Evolutionary conservation across 345 rosid genomes (phyloP).

Genomic region (Leavenworthia alabamica): DNA sequence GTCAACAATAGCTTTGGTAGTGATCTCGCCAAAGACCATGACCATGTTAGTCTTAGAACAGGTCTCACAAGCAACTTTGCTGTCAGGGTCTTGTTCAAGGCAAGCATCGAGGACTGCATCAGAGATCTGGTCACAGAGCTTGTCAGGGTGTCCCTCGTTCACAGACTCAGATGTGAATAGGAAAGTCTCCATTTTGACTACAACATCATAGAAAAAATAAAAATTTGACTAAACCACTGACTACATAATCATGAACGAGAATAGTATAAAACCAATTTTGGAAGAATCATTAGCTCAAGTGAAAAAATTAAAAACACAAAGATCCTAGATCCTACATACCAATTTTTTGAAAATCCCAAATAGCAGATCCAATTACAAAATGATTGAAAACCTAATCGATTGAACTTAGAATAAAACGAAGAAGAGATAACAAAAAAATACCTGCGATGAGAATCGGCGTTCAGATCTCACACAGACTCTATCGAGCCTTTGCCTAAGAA

Average conservation of each 20-base stretch:
- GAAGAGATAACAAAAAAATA: not conserved
- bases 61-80: too few relatives aligned
- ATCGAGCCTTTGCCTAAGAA: not conserved
- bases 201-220: not conserved
- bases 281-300: not conserved
- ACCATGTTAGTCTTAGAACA: too few relatives aligned
- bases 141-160: constrained; percentile 34
- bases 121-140: too few relatives aligned
- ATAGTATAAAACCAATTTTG: too few relatives aligned
- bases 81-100: too few relatives aligned
- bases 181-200: constrained; percentile 32
- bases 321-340: not conserved
- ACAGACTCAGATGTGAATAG: constrained; percentile 33
- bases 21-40: too few relatives aligned
- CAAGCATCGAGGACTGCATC: too few relatives aligned
- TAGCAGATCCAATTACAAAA: not conserved
- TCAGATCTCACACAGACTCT: constrained; percentile 2
- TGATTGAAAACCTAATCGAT: not conserved
- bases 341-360: not conserved
- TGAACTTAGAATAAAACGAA: not conserved
- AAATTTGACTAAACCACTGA: not conserved
- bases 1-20: constrained; percentile 28
- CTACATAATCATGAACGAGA: too few relatives aligned
- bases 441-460: not conserved
- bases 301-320: not conserved